Evolutionary conservation across 2,329 filamentous ascomycete species (phyloP).

Genomic region (Colletotrichum camelliae): DNA sequence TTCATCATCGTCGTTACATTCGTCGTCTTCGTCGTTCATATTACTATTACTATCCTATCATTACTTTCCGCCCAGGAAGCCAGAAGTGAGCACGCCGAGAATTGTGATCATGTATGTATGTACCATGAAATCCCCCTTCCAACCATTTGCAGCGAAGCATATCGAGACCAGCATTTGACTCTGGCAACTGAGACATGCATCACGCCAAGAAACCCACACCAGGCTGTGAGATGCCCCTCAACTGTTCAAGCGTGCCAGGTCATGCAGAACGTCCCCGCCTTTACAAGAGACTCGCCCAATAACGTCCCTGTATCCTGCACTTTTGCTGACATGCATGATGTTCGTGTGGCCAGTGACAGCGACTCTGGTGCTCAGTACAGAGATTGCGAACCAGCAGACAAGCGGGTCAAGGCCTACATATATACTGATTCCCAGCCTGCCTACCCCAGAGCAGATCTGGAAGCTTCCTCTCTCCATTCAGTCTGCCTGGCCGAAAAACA

Average conservation of each 20-base stretch:
- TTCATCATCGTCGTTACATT: not conserved
- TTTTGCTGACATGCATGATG: not conserved
- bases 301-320: not conserved
- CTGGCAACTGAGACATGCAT: not conserved
- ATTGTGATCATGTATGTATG: not conserved
- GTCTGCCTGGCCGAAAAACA: not conserved
- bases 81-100: not conserved
- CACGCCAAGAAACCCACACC: not conserved
- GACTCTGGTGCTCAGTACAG: not conserved
- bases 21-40: not conserved
- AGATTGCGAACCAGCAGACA: not conserved
- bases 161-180: not conserved
- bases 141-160: not conserved
- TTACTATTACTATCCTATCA: not conserved
- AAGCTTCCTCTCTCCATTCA: fast-evolving
- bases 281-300: not conserved
- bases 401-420: not conserved
- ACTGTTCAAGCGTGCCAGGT: not conserved
- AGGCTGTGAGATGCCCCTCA: not conserved
- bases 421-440: not conserved
- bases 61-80: not conserved
- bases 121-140: not conserved
- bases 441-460: not conserved
- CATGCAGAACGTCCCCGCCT: not conserved
- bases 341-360: not conserved